A percentile compares a stretch with the other conserved stretches of the same genome.
phyloP scores from a whole-genome alignment of 2,329 filamentous ascomycete species.

The Eurotiales sp. region DNA sequence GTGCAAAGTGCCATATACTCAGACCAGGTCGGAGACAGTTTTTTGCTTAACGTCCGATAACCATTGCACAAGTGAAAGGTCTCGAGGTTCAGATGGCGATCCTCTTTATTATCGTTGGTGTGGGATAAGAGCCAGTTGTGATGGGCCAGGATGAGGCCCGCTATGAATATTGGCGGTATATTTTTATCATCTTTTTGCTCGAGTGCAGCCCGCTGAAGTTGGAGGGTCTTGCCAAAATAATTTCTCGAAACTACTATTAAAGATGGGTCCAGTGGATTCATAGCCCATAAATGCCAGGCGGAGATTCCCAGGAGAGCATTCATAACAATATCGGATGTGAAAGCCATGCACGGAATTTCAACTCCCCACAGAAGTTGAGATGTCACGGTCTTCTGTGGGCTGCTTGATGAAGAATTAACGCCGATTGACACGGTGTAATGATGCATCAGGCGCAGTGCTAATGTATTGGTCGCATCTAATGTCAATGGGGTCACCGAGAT shows the following conservation, averaged over 20 bases:
- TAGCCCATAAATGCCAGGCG: slow-evolving; percentile 14
- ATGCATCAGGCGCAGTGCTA: slow-evolving; percentile 11
- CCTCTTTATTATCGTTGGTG: not conserved
- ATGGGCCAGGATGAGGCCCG: slow-evolving; percentile 11
- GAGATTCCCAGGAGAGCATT: slow-evolving; percentile 12
- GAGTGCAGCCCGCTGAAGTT: slow-evolving; percentile 5
- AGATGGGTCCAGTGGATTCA: slow-evolving; percentile 3
- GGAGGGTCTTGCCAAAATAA: slow-evolving; percentile 10
- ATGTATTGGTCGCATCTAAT: slow-evolving; percentile 2
- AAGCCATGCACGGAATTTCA: slow-evolving; percentile 9
- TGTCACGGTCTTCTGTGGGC: not conserved
- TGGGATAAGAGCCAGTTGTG: slow-evolving; percentile 12
- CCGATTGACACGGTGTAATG: slow-evolving; percentile 9
- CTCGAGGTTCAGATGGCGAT: not conserved
- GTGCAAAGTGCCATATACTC: not conserved
- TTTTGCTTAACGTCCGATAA: not conserved
- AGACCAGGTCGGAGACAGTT: not conserved
- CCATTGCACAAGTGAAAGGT: slow-evolving; percentile 8
- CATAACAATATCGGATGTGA: slow-evolving; percentile 9
- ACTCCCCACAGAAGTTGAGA: slow-evolving; percentile 6
- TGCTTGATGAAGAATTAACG: not conserved
- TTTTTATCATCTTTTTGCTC: not conserved
- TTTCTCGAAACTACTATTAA: not conserved
- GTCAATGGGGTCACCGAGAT: slow-evolving; percentile 5
- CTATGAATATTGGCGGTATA: slow-evolving; percentile 1